Conservation (phyloP, 2,329 filamentous ascomycete species). For the Furcasterigmium furcatum region DNA sequence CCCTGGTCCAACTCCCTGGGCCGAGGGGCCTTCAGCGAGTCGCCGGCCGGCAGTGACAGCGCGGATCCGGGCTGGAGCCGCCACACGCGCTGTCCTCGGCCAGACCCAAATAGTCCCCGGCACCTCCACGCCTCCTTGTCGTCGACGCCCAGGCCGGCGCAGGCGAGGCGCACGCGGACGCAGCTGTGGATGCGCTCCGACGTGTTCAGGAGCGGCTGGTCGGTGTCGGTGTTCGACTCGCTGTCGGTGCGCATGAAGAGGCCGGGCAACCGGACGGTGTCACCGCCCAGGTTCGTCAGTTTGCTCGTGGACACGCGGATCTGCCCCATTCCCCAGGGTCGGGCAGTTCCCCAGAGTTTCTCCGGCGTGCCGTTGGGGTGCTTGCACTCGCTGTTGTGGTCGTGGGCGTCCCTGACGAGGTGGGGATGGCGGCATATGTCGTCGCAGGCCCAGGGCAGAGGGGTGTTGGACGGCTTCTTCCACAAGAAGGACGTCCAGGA, state of each 20-base stretch:
- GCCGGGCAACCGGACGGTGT: conserved; percentile 27
- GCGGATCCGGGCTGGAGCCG: conserved; percentile 13
- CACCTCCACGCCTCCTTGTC: conserved; percentile 20
- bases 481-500: not conserved
- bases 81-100: conserved; percentile 16
- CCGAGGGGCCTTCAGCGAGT: conserved; percentile 1
- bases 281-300: conserved; percentile 20
- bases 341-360: conserved; percentile 9
- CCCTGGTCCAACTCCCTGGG: conserved; percentile 12
- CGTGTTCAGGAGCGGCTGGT: conserved; percentile 29
- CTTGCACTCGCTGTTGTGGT: conserved; percentile 6
- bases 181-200: conserved; percentile 25
- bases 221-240: conserved; percentile 28
- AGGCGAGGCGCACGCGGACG: conserved; percentile 26
- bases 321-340: conserved; percentile 14
- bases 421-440: not conserved
- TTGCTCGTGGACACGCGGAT: conserved; percentile 12
- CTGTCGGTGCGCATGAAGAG: conserved; percentile 31
- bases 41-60: conserved; percentile 3
- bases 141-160: conserved; percentile 21
- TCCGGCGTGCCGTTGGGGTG: conserved; percentile 21
- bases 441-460: not conserved
- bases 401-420: not conserved
- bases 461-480: not conserved
- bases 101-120: conserved; percentile 13